Conservation (phyloP, 2,329 filamentous ascomycete genomes). For the Alternaria brassicicola region DNA sequence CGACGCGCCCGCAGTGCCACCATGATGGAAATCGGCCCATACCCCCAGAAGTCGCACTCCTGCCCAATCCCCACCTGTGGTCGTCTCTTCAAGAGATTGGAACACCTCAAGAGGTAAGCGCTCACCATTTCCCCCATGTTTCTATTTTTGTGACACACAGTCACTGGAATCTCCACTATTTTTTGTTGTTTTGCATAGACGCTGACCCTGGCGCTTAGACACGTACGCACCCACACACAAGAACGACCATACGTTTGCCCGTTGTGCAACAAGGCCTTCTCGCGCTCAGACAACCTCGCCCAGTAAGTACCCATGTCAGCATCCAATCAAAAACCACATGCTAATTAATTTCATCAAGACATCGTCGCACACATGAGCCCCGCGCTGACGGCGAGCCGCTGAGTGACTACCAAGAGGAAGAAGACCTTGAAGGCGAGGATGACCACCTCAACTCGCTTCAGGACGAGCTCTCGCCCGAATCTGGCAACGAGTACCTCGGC, state of each 20-base stretch:
- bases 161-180: conserved; percentile 18
- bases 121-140: conserved; percentile 42
- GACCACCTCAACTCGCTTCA: conserved; percentile 82
- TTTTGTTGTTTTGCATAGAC: conserved; percentile 53
- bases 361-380: conserved; percentile 81
- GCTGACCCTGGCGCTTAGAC: conserved; percentile 67
- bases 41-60: conserved; percentile 96
- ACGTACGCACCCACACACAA: conserved; percentile 98
- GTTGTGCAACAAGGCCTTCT: conserved; percentile 98
- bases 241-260: conserved; percentile 98
- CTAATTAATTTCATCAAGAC: conserved; percentile 60
- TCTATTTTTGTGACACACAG: conserved; percentile 14
- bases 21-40: conserved; percentile 94
- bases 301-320: conserved; percentile 67
- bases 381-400: conserved; percentile 68
- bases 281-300: conserved; percentile 96
- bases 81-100: conserved; percentile 96
- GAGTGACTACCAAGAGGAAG: conserved; percentile 74
- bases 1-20: conserved; percentile 92
- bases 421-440: conserved; percentile 87
- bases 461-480: conserved; percentile 77
- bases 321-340: conserved; percentile 17
- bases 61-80: conserved; percentile 99
- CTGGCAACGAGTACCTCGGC: conserved; percentile 65
- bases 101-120: conserved; percentile 97